Conservation (phyloP, 1,284 basidiomycete genomes). For the Tilletiopsis washingtonensis region DNA sequence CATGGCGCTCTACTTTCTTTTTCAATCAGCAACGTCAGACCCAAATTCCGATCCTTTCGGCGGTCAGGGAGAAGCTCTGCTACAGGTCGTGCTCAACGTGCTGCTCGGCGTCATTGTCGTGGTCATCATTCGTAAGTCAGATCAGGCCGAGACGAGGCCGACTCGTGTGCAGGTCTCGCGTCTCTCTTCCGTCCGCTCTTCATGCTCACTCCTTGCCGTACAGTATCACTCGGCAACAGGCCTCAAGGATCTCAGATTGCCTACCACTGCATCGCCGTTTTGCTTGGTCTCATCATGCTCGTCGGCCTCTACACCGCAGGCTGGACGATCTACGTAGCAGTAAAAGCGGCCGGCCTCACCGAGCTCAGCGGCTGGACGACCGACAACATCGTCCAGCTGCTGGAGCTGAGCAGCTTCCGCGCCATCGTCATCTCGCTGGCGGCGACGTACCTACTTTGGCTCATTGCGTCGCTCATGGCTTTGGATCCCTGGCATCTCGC, state of each 20-base stretch:
- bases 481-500: constrained; percentile 91
- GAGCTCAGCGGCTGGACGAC: constrained; percentile 8
- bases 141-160: no score
- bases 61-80: constrained; percentile 56
- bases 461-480: constrained; percentile 75
- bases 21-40: constrained; percentile 49
- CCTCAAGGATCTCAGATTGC: constrained; percentile 57
- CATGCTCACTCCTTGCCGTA: neutral
- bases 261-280: constrained; percentile 64
- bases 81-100: constrained; percentile 12
- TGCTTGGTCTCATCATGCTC: constrained; percentile 53
- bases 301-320: constrained; percentile 77
- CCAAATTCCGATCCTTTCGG: constrained; percentile 62
- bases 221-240: constrained; percentile 5
- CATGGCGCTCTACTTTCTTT: constrained; percentile 70
- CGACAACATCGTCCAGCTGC: constrained; percentile 47
- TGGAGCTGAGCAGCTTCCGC: constrained; percentile 65
- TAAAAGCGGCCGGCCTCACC: constrained; percentile 4
- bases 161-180: neutral
- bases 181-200: neutral
- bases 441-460: constrained; percentile 82
- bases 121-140: constrained; percentile 8
- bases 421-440: constrained; percentile 68
- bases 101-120: constrained; percentile 27
- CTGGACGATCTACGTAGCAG: constrained; percentile 54